Conservation (phyloP, 495 filamentous ascomycete species). For the Thermothielavioides terrestris region DNA sequence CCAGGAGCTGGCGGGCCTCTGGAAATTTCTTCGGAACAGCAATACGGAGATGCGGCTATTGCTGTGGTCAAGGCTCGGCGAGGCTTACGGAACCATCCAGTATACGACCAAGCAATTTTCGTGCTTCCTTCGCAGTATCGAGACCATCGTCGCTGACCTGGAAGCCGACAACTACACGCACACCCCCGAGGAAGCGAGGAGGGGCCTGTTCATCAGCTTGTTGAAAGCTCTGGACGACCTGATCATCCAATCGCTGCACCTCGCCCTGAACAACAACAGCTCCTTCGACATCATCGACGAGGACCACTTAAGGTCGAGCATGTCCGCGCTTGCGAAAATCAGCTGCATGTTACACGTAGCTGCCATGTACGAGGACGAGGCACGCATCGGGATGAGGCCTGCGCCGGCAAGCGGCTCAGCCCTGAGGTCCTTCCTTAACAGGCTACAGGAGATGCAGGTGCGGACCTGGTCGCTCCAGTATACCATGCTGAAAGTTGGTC, state of each 20-base stretch:
- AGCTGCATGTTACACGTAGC: slow-evolving; percentile 67
- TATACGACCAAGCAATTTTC: slow-evolving; percentile 80
- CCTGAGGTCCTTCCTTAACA: slow-evolving; percentile 52
- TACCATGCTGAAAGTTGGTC: slow-evolving; percentile 64
- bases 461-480: slow-evolving; percentile 75
- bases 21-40: slow-evolving; percentile 70
- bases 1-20: slow-evolving; percentile 59
- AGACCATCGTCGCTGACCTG: slow-evolving; percentile 68
- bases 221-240: slow-evolving; percentile 70
- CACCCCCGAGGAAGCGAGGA: slow-evolving; percentile 51
- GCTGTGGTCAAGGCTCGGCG: slow-evolving; percentile 77
- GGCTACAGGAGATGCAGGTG: slow-evolving; percentile 81
- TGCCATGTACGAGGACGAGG: slow-evolving; percentile 71
- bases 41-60: slow-evolving; percentile 74
- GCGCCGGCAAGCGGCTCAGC: slow-evolving; percentile 26
- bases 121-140: slow-evolving; percentile 75
- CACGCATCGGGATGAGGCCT: slow-evolving; percentile 59
- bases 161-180: slow-evolving; percentile 53
- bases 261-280: slow-evolving; percentile 57
- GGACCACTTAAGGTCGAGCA: slow-evolving; percentile 59
- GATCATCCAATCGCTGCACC: slow-evolving; percentile 53
- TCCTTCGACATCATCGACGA: slow-evolving; percentile 80
- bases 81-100: slow-evolving; percentile 75
- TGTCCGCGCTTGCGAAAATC: slow-evolving; percentile 57
- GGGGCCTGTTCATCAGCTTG: slow-evolving; percentile 59